These are phyloP conservation scores for Podospora pseudopauciseta DNA, from an alignment of 495 filamentous ascomycete genomes.

Conservation along the genomic window DNA sequence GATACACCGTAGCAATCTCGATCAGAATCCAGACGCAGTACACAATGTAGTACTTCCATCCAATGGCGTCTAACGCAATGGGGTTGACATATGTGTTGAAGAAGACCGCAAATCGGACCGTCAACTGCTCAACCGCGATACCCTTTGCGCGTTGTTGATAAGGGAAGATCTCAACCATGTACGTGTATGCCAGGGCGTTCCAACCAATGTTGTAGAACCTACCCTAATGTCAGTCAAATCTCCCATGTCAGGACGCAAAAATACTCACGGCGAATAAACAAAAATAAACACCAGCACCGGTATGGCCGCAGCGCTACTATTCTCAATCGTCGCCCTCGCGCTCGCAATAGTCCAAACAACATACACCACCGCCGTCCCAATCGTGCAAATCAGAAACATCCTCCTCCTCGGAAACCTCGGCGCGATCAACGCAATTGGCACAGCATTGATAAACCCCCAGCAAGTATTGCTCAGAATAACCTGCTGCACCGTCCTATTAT, in stretches of 20 bases:
- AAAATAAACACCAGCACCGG: constrained; percentile 60
- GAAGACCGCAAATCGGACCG: constrained; percentile 48
- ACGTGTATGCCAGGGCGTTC: constrained; percentile 58
- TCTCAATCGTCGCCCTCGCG: constrained; percentile 44
- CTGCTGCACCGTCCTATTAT: constrained; percentile 42
- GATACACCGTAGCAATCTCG: constrained; percentile 53
- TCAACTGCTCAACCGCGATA: constrained; percentile 57
- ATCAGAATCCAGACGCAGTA: constrained; percentile 58
- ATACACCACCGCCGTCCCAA: constrained; percentile 49
- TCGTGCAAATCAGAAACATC: constrained; percentile 54
- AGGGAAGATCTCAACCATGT: constrained; percentile 59
- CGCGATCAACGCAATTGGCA: constrained; percentile 48
- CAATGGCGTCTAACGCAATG: constrained; percentile 52
- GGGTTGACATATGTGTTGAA: constrained; percentile 63
- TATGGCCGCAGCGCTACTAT: constrained; percentile 42
- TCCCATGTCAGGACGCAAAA: neutral
- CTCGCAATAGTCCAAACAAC: constrained; percentile 54
- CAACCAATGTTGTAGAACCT: constrained; percentile 60
- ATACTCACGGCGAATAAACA: constrained; percentile 47
- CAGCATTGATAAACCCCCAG: constrained; percentile 53
- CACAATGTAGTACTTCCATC: constrained; percentile 61
- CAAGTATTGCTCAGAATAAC: constrained; percentile 54
- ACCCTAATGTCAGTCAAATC: neutral
- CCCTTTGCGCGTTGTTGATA: constrained; percentile 56
- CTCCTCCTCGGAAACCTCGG: constrained; percentile 47